phyloP scores from a whole-genome alignment of 2,329 filamentous ascomycete genomes.

The Xylariaceae sp. region DNA sequence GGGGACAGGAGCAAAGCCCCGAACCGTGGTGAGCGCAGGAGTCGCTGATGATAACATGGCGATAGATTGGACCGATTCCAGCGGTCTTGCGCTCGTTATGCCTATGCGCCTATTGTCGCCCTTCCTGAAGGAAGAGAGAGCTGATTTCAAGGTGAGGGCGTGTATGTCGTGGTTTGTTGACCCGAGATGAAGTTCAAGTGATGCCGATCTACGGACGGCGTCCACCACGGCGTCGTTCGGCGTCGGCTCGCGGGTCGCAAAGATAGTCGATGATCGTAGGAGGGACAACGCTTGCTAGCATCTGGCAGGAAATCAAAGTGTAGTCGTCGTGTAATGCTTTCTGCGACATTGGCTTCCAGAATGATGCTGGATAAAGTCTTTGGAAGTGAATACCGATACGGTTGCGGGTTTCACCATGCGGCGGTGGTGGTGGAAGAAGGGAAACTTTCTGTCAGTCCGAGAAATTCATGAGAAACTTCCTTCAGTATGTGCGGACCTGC shows the following conservation, averaged over 20 bases:
- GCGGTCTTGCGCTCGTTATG: not conserved
- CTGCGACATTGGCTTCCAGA: constrained; percentile 50
- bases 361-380: constrained; percentile 9
- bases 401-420: constrained; percentile 19
- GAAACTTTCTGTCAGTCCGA: not conserved
- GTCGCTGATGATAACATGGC: constrained; percentile 45
- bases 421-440: constrained; percentile 18
- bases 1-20: constrained; percentile 53
- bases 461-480: constrained; percentile 3
- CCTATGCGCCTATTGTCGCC: not conserved
- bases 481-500: constrained; percentile 6
- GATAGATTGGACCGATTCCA: not conserved
- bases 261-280: constrained; percentile 45
- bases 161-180: not conserved
- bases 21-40: constrained; percentile 50
- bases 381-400: constrained; percentile 9
- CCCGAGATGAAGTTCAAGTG: constrained; percentile 24
- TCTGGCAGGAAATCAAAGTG: constrained; percentile 51
- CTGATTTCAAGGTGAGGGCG: not conserved
- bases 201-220: constrained; percentile 38
- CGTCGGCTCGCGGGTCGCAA: constrained; percentile 51
- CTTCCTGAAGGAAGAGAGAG: not conserved
- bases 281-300: constrained; percentile 49
- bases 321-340: constrained; percentile 40
- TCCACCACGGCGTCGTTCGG: constrained; percentile 54